Base-by-base conservation (phyloP, 495 filamentous ascomycete species). In the Neurospora terricola region DNA sequence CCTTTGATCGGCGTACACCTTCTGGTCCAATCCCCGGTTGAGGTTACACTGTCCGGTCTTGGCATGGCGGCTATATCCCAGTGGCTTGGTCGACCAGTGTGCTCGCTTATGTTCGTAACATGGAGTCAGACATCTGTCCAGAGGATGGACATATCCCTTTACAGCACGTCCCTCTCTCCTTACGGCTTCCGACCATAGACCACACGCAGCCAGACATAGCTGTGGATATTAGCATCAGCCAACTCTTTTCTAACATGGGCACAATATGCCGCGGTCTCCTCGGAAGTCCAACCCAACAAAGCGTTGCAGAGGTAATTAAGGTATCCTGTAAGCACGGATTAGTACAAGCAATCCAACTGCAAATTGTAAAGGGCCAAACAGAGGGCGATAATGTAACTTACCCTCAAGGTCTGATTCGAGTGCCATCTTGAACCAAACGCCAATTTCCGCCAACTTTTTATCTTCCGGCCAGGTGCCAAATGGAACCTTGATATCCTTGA, bases 401-500 rank as follows among this genome's bases (percentile, higher is more conserved):
- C 54, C 54, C 23, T 62, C 54, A 11, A 62, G 12, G 23, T 62
- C 54, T 30, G 23, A 3, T 30, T 62, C 54, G 12, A 16, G 0
- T 16, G 12, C 5, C 5, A 62, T 30, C 23, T 62, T 62, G 12
- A 12, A 62, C 54, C 54, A 62, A 14, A 62, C 0, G 54, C 54
- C 54, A 36, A 80, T 72, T 75, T 86, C 83, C 72, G 80, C 83
- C 73, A 81, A 78, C 73, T 72, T 70, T 40, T 68, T 43, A 59
- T 90, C 85, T 36, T 80, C 79, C 0, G 86, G 84, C 89, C 88
- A 91, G 3, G 77, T 75, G 40, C 88, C 89, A 4, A 82, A 80
- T 0, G 87, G 88, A 7, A 86, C 73, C 73, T 86, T 88, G 71
- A 79, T 75, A 6, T 82, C 43, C 16, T 80, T 77, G 71, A 84